Base-by-base conservation (phyloP, 495 filamentous ascomycete species). In the Aspergillus steynii region DNA sequence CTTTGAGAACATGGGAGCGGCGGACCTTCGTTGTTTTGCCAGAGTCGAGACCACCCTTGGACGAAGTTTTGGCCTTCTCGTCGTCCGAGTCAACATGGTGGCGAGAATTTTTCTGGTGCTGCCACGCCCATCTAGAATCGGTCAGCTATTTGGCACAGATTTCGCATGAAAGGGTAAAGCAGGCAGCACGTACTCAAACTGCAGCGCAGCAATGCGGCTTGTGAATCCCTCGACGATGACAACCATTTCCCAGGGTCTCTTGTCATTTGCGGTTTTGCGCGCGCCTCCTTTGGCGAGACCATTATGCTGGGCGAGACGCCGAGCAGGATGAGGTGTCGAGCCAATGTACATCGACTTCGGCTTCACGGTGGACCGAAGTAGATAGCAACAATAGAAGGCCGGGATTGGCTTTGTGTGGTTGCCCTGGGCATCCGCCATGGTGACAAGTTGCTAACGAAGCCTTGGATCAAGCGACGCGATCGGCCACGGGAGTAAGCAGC, bases 221-320 rank as follows among this genome's bases (percentile, higher is more conserved):
- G 90, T 91, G 65, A 99, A 99, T 0, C 96, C 95, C 2, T 89
- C 88, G 1, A 98, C 91, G 5, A 97, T 81, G 32, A 86, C 86
- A 1, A 87, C 81, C 92, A 99, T 97, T 69, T 98, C 91, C 95
- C 96, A 98, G 0, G 96, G 95, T 55, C 90, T 82, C 50, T 90
- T 72, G n/a, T 69, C 70, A 20, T 82, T 79, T n/a, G 84, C 82
- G 4, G 95, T 99, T 29, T 85, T 80, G 32, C 78, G 81, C 32
- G 95, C 95, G 29, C 95, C 95, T 49, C 95, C 95, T 65, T 84
- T 88, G 9, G 79, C 74, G 15, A 82, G 65, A 28, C 95, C 95
- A 74, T 99, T 99, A 73, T 99, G 95, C 70, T 99, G 95, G 28
- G 83, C 82, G 8, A 97, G 81, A 1, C 95, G 89, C 48, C 95